Conservation (phyloP, 768 basidiomycete genomes). For the Lanmaoa pseudosensibilis region DNA sequence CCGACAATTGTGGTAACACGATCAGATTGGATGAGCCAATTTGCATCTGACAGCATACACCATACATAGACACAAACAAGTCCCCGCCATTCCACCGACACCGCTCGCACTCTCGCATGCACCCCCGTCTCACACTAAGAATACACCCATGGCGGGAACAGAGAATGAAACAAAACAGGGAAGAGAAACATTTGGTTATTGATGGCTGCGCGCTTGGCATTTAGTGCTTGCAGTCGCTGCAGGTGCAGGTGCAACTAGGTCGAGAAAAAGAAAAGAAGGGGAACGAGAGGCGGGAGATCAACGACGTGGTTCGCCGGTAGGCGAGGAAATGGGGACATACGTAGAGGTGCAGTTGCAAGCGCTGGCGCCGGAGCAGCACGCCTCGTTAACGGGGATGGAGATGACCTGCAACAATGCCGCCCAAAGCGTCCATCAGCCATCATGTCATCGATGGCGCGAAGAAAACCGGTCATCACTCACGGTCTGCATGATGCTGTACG, state of each 20-base stretch:
- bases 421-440: not conserved
- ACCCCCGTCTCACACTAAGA: not conserved
- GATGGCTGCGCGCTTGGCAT: not conserved
- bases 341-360: conserved; percentile 14
- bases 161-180: not conserved
- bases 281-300: not conserved
- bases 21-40: not conserved
- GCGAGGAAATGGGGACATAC: not conserved
- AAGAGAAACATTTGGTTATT: not conserved
- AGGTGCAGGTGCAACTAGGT: conserved; percentile 19
- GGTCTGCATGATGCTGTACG: conserved; percentile 9
- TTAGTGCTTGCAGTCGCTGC: conserved; percentile 23
- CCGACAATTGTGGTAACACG: not conserved
- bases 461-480: not conserved
- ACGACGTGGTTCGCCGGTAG: not conserved
- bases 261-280: too few species aligned
- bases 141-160: not conserved
- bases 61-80: not conserved
- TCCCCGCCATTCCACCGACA: not conserved
- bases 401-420: not conserved
- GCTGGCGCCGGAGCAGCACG: conserved; percentile 15
- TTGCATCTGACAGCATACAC: not conserved
- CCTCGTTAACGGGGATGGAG: conserved; percentile 18
- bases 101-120: not conserved
- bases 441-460: not conserved